phyloP scores from a whole-genome alignment of 1,139 yeast species.

The Geotrichum cucujoidarum region DNA sequence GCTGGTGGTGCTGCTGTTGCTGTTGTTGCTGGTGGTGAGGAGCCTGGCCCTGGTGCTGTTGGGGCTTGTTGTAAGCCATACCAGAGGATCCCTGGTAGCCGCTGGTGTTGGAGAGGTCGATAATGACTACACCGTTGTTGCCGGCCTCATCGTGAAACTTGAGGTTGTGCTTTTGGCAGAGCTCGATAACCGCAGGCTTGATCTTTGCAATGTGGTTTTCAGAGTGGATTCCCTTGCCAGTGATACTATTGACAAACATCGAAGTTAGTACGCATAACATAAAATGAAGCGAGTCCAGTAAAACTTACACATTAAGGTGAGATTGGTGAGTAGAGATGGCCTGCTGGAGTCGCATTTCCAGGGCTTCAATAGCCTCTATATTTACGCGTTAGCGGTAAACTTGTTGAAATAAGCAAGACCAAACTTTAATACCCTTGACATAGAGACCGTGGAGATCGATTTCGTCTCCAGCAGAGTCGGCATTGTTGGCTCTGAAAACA shows the following conservation, averaged over 20 bases:
- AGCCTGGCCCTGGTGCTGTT: conserved; percentile 20
- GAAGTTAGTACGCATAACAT: background rate
- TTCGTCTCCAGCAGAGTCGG: conserved; percentile 77
- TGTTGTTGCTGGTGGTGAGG: conserved; percentile 27
- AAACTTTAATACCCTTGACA: conserved; percentile 49
- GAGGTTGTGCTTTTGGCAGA: conserved; percentile 63
- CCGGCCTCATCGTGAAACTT: conserved; percentile 57
- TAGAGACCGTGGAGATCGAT: conserved; percentile 90
- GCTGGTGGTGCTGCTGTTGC: conserved; percentile 26
- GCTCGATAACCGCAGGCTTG: conserved; percentile 79
- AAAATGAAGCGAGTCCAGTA: background rate
- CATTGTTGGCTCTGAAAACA: conserved; percentile 82
- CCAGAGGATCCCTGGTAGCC: conserved; percentile 25
- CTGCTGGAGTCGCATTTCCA: conserved; percentile 68
- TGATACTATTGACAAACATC: conserved; percentile 59
- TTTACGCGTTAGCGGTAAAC: background rate
- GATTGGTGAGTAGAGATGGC: conserved; percentile 58
- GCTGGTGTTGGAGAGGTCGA: conserved; percentile 52
- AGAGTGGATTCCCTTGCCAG: conserved; percentile 92
- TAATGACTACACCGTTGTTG: conserved; percentile 75
- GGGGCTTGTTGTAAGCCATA: conserved; percentile 15
- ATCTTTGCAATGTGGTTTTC: conserved; percentile 76
- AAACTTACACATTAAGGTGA: conserved; percentile 37
- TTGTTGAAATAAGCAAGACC: background rate
- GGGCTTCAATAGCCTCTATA: conserved; percentile 71